phyloP scores from a whole-genome alignment of 1,284 basidiomycete genomes.

The Cutaneotrichosporon mucoides region DNA sequence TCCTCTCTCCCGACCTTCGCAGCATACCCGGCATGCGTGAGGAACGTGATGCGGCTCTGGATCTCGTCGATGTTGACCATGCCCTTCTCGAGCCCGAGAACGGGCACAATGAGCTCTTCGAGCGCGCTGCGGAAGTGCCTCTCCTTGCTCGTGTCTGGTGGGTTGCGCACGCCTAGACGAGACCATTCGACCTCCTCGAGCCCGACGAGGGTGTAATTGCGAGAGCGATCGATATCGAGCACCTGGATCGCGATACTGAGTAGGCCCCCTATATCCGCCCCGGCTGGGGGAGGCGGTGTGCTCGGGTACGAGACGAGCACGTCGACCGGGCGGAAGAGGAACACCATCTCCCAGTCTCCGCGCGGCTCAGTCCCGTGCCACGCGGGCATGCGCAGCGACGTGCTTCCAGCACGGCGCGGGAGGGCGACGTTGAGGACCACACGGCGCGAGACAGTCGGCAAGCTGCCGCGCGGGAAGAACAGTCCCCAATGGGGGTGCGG shows the following conservation, averaged over 20 bases:
- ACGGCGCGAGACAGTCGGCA: no score
- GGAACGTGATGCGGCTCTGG: slow-evolving; percentile 3
- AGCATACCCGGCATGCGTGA: background rate
- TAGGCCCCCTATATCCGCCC: background rate
- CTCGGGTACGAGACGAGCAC: background rate
- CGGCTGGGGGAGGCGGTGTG: background rate
- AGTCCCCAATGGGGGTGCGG: background rate
- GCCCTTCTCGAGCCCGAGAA: background rate
- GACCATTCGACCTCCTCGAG: background rate
- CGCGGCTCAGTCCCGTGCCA: background rate
- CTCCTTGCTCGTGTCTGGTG: background rate
- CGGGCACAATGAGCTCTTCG: background rate
- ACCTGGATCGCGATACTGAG: background rate
- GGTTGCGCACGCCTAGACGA: background rate
- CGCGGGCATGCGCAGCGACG: background rate
- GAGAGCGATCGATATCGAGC: background rate
- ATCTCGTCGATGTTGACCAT: background rate
- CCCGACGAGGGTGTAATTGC: background rate
- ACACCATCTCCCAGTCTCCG: background rate
- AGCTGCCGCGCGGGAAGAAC: background rate
- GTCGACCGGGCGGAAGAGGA: background rate
- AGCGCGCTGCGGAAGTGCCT: background rate
- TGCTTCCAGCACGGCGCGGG: background rate
- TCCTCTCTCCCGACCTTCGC: background rate
- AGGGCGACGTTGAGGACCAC: background rate